Evolutionary conservation across 345 rosid genomes (phyloP), one percentile per base, ranked within the genome.

Genomic region (Dipteronia dyeriana): DNA sequence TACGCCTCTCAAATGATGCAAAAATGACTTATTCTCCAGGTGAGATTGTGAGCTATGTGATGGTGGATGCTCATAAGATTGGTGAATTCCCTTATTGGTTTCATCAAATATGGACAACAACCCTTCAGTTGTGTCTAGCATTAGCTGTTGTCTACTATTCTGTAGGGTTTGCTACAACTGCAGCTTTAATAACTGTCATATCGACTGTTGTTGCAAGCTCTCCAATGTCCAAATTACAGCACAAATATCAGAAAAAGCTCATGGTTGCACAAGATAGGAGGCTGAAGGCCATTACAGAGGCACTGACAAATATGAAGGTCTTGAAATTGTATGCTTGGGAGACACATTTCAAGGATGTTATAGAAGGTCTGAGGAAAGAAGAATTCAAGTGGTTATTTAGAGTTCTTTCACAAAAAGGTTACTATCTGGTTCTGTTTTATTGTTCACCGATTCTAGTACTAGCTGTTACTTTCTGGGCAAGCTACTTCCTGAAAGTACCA

Each of bases 281-380:
- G 76, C 74, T 88, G 39, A 83, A 83, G 82, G 85, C 75, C 7
- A 79, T 74, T 1, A 22, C 83, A 0, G 93, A 88, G 74, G 84
- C 82, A 8, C 86, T 90, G 17, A 78, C 73, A 0, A 87, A 88
- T 34, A 87, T 88, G 88, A 90, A 83, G 78, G 75, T 87, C 34
- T 61, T 90, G 81, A 90, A 90, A 78, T 39, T 90, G 79, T 82
- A 87, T 74, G 94, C 91, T 7, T 88, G 94, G 94, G 91, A 90
- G 70, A 80, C 60, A 3, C 85, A 85, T 75, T 90, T 88, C 80
- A 85, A 76, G 81, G 82, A 84, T 20, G 84, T 79, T 5, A 75
- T 86, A 1, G 85, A 81, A 47, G 19, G 41, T 26, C 66, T 86
- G n/a, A 80, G 90, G 84, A 82, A 70, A 43, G 88, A 79, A 11